These are phyloP conservation scores for Chaetomium olivaceum DNA, from an alignment of 2,329 filamentous ascomycete genomes.

Conservation along the genomic window DNA sequence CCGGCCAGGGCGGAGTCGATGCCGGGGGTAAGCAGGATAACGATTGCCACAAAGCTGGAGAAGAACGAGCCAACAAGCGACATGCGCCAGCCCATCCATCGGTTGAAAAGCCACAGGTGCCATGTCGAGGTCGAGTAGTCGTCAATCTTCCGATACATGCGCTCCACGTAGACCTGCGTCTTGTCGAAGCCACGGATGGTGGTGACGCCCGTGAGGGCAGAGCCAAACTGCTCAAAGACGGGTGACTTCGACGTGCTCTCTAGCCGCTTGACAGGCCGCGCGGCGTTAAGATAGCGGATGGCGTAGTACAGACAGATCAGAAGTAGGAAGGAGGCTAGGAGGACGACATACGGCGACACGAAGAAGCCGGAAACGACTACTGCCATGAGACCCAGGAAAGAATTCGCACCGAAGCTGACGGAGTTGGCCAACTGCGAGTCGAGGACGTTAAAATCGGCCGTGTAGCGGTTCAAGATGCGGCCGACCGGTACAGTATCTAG, in stretches of 20 bases:
- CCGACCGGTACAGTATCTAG: slow-evolving; percentile 78
- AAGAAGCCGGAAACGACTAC: slow-evolving; percentile 68
- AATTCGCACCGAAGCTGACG: slow-evolving; percentile 59
- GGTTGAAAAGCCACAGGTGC: slow-evolving; percentile 71
- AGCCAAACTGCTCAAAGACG: slow-evolving; percentile 77
- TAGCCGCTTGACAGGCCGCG: slow-evolving; percentile 73
- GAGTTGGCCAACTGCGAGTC: slow-evolving; percentile 68
- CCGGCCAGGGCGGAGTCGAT: slow-evolving; percentile 72
- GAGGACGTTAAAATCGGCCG: slow-evolving; percentile 72
- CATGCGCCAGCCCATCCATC: slow-evolving; percentile 77
- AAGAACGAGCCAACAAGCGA: slow-evolving; percentile 68
- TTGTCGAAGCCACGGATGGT: slow-evolving; percentile 78
- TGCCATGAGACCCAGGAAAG: slow-evolving; percentile 62
- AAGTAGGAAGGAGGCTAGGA: slow-evolving; percentile 61
- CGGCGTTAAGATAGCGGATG: slow-evolving; percentile 65
- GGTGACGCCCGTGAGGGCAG: slow-evolving; percentile 68
- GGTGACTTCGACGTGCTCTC: slow-evolving; percentile 77
- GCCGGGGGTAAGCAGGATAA: slow-evolving; percentile 61
- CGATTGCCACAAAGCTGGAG: slow-evolving; percentile 61
- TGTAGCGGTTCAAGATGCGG: slow-evolving; percentile 75
- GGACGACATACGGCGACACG: slow-evolving; percentile 66
- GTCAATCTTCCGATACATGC: slow-evolving; percentile 71
- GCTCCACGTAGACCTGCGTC: slow-evolving; percentile 62
- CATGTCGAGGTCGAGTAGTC: slow-evolving; percentile 65
- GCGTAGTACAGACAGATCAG: slow-evolving; percentile 59